Base-by-base conservation (phyloP, 306 rosid species). In the Lablab purpureus region DNA sequence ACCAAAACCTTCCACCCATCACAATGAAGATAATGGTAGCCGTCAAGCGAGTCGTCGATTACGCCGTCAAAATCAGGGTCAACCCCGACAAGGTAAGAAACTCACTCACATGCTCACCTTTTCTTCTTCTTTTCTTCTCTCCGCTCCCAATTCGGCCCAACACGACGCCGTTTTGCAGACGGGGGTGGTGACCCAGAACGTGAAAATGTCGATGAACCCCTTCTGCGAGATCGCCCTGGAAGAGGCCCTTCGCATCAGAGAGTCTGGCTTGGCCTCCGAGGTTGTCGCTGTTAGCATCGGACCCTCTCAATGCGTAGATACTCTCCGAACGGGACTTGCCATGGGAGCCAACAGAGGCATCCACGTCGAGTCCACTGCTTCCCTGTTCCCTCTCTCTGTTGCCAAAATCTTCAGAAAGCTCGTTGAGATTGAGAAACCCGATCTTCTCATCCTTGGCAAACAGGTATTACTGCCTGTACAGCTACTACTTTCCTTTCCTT, bases 171-270 rank as follows among this genome's bases (percentile, higher is more conserved):
- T 80, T 72, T 74, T 82, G 72, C 83, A 91, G 94, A 90, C 87
- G 10, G 98, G 94, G 25, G 98, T 96, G 43, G 99, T 91, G 80
- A 96, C 96, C 76, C 94, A 96, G 83, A 96, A 93, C 78, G 96
- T 96, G 89, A 95, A 96, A 77, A 96, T 96, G 99, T 95, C 99
- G 34, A 95, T 95, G 97, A 95, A 95, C 78, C 98, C 99, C 22
- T 95, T 95, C 74, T 93, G 97, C 52, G 99, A 95, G 91, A 95
- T 95, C 25, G 99, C 97, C 1, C 83, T 93, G 6, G 98, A 95
- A 80, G 98, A 95, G 77, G 98, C 99, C 3, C 94, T 95, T 49
- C 85, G 99, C 11, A 88, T 93, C 41, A 93, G 78, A 71, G 97
- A 96, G 71, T 77, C 92, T 6, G 91, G 93, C 10, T 58, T 89